Conservation (phyloP, 1,139 yeast genomes). For the Blastobotrys niveus region DNA sequence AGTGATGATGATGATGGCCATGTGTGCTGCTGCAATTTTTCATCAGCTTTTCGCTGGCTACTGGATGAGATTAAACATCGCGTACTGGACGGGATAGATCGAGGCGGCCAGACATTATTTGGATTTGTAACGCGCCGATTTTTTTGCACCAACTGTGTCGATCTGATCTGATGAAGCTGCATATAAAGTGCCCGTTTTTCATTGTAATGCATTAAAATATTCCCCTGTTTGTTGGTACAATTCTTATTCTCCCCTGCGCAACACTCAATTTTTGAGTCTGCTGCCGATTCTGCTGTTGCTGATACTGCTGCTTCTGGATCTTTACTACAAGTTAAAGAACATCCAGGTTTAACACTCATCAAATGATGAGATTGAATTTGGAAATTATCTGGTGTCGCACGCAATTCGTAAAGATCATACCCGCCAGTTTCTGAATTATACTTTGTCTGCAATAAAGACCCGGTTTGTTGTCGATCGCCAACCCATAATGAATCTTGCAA, state of each 20-base stretch:
- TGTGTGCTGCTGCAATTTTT: no score
- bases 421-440: conserved; percentile 19
- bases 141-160: neutral
- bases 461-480: conserved; percentile 29
- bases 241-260: no score
- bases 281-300: no score
- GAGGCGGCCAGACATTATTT: conserved; percentile 8
- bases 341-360: conserved; percentile 1
- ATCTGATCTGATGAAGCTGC: neutral
- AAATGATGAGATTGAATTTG: neutral
- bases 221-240: neutral
- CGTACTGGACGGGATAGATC: neutral
- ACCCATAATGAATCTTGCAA: conserved; percentile 28
- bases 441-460: conserved; percentile 26
- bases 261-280: no score
- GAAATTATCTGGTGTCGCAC: neutral
- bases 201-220: neutral
- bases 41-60: no score
- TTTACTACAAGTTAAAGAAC: no score
- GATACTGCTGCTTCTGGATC: no score
- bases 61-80: conserved; percentile 8
- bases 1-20: no score
- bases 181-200: conserved; percentile 5
- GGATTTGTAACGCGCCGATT: neutral
- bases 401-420: conserved; percentile 10